These are phyloP conservation scores for Globisporangium apiculatum DNA, from an alignment of 352 stramenopile genomes.

Conservation along the genomic window DNA sequence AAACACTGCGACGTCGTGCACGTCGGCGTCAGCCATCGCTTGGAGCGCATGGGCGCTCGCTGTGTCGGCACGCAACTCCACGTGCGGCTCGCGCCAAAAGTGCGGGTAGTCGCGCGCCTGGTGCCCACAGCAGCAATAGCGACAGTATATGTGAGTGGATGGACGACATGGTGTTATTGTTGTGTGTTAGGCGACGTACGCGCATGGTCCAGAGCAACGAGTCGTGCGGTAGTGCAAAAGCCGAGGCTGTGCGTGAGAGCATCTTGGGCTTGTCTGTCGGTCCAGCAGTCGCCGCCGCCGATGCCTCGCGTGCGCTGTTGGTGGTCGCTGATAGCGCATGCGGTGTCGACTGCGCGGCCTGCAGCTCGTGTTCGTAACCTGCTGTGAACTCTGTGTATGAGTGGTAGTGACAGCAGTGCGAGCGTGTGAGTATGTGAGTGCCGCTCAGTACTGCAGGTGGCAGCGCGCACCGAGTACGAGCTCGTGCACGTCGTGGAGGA, in stretches of 20 bases:
- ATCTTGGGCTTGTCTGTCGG: constrained; percentile 10
- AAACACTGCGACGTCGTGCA: constrained; percentile 20
- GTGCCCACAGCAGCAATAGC: background rate
- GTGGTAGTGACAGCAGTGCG: too few species aligned
- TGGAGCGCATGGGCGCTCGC: constrained; percentile 25
- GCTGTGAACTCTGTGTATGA: constrained; percentile 5
- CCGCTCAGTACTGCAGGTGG: too few species aligned
- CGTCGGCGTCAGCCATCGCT: constrained; percentile 20
- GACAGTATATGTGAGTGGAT: background rate
- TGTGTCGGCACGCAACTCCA: constrained; percentile 20
- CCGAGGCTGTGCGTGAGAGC: constrained; percentile 8
- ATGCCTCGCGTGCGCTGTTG: background rate
- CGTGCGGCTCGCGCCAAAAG: constrained; percentile 36
- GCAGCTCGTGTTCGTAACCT: constrained; percentile 5
- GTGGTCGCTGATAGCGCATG: background rate
- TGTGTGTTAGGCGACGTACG: background rate
- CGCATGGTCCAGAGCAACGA: constrained; percentile 12
- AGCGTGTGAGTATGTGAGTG: background rate
- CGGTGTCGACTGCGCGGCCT: background rate
- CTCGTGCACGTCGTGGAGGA: constrained; percentile 44
- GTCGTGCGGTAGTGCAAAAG: constrained; percentile 5
- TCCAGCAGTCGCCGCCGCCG: too few species aligned
- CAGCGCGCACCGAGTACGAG: constrained; percentile 29
- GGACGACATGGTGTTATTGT: too few species aligned
- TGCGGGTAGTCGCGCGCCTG: constrained; percentile 32